A percentile compares a stretch with the other conserved stretches of the same genome.
Conservation (phyloP, 345 rosid genomes). For the Camelina hispida region DNA sequence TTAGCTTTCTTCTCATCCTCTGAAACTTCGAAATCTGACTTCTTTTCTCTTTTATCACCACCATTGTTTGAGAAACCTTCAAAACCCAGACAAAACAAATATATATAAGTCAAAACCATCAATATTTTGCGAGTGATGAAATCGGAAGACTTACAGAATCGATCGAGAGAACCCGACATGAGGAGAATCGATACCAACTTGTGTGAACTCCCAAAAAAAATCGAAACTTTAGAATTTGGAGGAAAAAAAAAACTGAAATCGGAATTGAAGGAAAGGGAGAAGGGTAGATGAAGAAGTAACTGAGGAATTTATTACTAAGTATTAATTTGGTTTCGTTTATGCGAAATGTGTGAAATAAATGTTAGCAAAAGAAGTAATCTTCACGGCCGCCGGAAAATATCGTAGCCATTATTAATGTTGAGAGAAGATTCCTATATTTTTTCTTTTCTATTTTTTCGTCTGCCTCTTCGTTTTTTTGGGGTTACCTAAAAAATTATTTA, state of each 20-base stretch:
- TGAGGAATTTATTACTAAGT: slow-evolving; percentile 11
- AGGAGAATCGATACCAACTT: not conserved
- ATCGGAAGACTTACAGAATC: slow-evolving; percentile 27
- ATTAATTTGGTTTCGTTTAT: slow-evolving; percentile 19
- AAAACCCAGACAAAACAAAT: slow-evolving; percentile 46
- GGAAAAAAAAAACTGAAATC: not conserved
- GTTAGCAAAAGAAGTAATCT: not conserved
- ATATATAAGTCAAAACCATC: no score
- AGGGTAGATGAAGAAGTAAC: slow-evolving; percentile 24
- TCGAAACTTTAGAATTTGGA: not conserved
- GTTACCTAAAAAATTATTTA: not conserved
- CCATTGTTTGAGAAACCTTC: slow-evolving; percentile 64
- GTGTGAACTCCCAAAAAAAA: not conserved
- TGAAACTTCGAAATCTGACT: slow-evolving; percentile 69
- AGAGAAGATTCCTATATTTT: not conserved
- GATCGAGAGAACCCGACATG: slow-evolving; percentile 44
- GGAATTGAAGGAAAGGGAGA: not conserved
- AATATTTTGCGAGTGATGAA: not conserved
- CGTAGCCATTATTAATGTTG: slow-evolving; percentile 18
- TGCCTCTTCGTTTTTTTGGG: slow-evolving; percentile 23
- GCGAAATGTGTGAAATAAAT: slow-evolving; percentile 15
- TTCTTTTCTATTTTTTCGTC: not conserved
- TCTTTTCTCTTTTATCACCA: slow-evolving; percentile 66
- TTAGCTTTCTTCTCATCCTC: slow-evolving; percentile 72
- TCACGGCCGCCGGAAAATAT: slow-evolving; percentile 15